These are phyloP conservation scores for Cucurbita pepo DNA, from an alignment of 306 rosid genomes.

Conservation along the genomic window DNA sequence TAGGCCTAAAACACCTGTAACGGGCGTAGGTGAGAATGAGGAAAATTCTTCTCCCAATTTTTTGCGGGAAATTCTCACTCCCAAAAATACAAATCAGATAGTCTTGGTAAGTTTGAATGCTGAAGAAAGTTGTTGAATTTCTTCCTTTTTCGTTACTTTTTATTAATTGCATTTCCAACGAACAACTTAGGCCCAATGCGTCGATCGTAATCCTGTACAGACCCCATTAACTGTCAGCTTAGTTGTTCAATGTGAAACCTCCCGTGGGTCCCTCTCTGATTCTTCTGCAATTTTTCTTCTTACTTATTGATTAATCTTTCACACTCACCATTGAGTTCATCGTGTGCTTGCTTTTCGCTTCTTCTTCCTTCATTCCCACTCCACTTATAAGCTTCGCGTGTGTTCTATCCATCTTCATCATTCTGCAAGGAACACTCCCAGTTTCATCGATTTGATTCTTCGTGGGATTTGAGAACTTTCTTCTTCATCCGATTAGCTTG, in stretches of 20 bases:
- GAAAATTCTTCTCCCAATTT: no score
- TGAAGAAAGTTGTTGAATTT: no score
- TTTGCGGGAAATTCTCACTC: no score
- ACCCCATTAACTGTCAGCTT: neutral
- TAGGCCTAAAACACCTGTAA: no score
- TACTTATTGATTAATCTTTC: neutral
- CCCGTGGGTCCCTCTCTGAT: neutral
- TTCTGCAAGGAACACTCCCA: neutral
- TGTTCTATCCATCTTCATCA: neutral
- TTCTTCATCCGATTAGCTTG: neutral
- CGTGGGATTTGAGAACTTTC: neutral
- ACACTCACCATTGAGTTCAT: neutral
- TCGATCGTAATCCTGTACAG: neutral
- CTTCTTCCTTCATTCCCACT: neutral
- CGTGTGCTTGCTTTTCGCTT: neutral
- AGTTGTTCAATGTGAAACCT: neutral
- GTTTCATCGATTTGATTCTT: neutral
- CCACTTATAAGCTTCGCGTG: neutral
- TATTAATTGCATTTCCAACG: neutral
- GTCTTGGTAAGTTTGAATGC: neutral
- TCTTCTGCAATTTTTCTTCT: neutral
- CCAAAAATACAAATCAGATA: no score
- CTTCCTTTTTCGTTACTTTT: neutral
- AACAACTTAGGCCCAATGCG: neutral
- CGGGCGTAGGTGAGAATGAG: no score